Evolutionary conservation across 108 stramenopile species (phyloP).

Genomic region (Craspedostauros australis): DNA sequence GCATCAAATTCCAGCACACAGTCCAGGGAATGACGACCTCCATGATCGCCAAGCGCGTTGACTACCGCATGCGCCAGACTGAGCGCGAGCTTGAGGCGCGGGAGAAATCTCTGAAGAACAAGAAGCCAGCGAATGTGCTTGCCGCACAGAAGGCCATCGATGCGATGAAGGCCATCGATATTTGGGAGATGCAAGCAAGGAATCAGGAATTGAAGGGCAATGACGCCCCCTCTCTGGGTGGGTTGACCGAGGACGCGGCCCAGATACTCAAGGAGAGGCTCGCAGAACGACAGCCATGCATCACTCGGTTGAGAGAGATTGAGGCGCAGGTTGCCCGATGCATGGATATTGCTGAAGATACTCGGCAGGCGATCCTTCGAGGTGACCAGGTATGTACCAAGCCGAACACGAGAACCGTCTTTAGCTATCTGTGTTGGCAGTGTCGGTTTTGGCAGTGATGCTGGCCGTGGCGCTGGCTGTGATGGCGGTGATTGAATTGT

Average conservation of each 20-base stretch:
- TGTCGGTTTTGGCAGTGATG: too few species aligned
- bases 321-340: constrained; percentile 79
- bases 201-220: constrained; percentile 53
- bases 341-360: constrained; percentile 62
- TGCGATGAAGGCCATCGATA: constrained; percentile 70
- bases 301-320: constrained; percentile 67
- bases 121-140: constrained; percentile 55
- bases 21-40: constrained; percentile 85
- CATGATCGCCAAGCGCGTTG: constrained; percentile 76
- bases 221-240: constrained; percentile 36
- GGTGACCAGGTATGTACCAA: constrained; percentile 55
- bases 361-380: constrained; percentile 48
- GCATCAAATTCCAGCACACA: constrained; percentile 76
- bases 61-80: constrained; percentile 88
- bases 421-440: too few species aligned
- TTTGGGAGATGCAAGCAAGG: constrained; percentile 64
- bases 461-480: too few species aligned
- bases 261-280: constrained; percentile 47
- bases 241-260: constrained; percentile 26
- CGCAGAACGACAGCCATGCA: constrained; percentile 50
- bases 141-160: constrained; percentile 73
- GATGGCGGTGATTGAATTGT: too few species aligned
- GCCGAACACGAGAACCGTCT: too few species aligned
- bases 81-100: constrained; percentile 82
- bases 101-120: constrained; percentile 64